Base-by-base conservation (phyloP, 768 basidiomycete species). In the Trametes elegans region DNA sequence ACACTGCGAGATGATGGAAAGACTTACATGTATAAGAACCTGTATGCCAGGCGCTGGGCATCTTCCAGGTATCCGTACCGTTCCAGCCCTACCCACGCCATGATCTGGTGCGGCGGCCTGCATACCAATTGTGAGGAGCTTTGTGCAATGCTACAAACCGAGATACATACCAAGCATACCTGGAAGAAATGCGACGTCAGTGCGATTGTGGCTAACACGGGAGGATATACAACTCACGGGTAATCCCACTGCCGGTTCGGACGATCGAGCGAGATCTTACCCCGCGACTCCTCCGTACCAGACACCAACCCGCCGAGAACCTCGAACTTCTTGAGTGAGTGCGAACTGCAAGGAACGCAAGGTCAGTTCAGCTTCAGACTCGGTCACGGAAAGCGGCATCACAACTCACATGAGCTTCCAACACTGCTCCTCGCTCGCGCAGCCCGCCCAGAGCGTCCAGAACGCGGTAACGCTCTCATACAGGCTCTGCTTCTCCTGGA, bases 221-320 rank as follows among this genome's bases (percentile, higher is more conserved):
- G 14, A 54, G 47, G 59, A 14, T 47, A 44, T 48, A 59, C 51
- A 31, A 84, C 90, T 62, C 74, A 93, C 76, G 93, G 96, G 71
- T 94, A 95, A 69, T 95, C 96, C 97, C 96, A 99, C 68, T 99
- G 96, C 59, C 96, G 90, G 74, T 98, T 98, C 14, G 96, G 96
- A 43, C 97, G 80, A 65, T 97, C 94, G 49, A 99, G 77, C 14
- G 95, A 96, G 55, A 98, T 95, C 70, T 90, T 90, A 49, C 96
- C 96, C 55, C 96, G 82, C 35, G 93, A 97, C 69, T 93, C 91
- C 64, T 99, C 97, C 1, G 96, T 98, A 36, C 96, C 96, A 18
- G 93, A 93, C 14, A 97, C 95, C 21, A 98, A 76, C 7, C 96
- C 96, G 19, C 96, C 96, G 4, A 95, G 81, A 21, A 92, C 96